phyloP scores from a whole-genome alignment of 2,329 filamentous ascomycete species.

The Stemphylium lycopersici region DNA sequence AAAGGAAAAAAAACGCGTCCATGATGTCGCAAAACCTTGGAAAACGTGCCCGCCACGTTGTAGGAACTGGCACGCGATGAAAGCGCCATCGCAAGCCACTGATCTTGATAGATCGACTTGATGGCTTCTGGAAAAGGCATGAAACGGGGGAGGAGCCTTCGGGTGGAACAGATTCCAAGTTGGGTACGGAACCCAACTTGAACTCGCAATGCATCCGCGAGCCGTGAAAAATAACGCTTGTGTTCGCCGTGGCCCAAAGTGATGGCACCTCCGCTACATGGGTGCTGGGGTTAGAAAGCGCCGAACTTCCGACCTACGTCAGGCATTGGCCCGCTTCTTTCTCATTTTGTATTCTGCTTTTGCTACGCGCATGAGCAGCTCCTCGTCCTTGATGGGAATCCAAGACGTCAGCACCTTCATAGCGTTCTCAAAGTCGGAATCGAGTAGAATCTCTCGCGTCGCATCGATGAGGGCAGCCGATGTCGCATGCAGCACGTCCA shows the following conservation, averaged over 20 bases:
- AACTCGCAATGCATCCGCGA: constrained; percentile 13
- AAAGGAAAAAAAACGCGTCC: constrained; percentile 20
- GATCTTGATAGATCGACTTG: constrained; percentile 41
- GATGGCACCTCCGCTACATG: constrained; percentile 16
- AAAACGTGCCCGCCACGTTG: constrained; percentile 45
- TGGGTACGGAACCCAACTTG: constrained; percentile 16
- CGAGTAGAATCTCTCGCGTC: constrained; percentile 83
- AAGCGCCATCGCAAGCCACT: constrained; percentile 37
- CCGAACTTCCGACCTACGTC: constrained; percentile 23
- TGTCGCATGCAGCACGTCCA: constrained; percentile 89
- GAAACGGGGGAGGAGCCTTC: constrained; percentile 17
- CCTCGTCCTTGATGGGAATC: constrained; percentile 92
- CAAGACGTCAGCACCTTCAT: constrained; percentile 97
- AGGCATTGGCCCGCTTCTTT: constrained; percentile 55
- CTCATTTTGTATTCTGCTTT: constrained; percentile 83
- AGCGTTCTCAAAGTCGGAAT: constrained; percentile 94
- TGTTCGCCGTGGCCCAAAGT: too few relatives aligned
- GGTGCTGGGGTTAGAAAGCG: constrained; percentile 7
- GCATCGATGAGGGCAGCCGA: constrained; percentile 90
- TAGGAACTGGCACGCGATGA: constrained; percentile 28
- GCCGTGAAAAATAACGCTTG: neutral
- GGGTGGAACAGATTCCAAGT: constrained; percentile 21
- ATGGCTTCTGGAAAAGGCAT: constrained; percentile 36
- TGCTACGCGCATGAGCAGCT: constrained; percentile 88
- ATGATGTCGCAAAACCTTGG: constrained; percentile 17